Percentiles rank a stretch among this genome's conserved stretches.
These are phyloP conservation scores for Venturia oleaginea DNA, from an alignment of 2,329 filamentous ascomycete genomes.

Conservation along the genomic window DNA sequence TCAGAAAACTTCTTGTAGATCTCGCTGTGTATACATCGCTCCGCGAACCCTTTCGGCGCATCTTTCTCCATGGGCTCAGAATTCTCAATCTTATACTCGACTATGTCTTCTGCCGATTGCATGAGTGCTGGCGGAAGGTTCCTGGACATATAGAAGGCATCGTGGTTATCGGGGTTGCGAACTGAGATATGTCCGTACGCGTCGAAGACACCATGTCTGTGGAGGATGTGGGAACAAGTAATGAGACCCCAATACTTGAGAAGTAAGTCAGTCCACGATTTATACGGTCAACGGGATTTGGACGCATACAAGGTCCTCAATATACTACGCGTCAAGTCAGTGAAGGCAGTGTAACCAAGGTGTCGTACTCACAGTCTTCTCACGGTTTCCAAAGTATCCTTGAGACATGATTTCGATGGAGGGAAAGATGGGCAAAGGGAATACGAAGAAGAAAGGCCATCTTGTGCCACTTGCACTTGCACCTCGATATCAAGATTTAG, in stretches of 20 bases:
- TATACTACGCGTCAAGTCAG: background rate
- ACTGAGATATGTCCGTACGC: conserved; percentile 28
- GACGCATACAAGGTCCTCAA: background rate
- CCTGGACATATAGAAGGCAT: conserved; percentile 37
- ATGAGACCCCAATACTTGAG: conserved; percentile 19
- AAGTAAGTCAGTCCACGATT: background rate
- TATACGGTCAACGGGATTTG: background rate
- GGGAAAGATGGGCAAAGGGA: background rate
- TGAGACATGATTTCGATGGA: conserved; percentile 13
- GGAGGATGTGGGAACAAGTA: conserved; percentile 28
- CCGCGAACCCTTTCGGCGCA: conserved; percentile 25
- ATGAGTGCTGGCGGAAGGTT: conserved; percentile 37
- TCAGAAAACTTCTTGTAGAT: conserved; percentile 37
- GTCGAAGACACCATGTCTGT: conserved; percentile 25
- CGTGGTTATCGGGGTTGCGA: conserved; percentile 25
- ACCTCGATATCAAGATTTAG: background rate
- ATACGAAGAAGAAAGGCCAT: background rate
- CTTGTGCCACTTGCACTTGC: background rate
- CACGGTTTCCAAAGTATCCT: conserved; percentile 29
- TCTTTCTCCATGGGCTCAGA: conserved; percentile 28
- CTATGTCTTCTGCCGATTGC: conserved; percentile 31
- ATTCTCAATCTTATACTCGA: conserved; percentile 36
- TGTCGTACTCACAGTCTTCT: conserved; percentile 21
- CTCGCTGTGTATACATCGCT: conserved; percentile 37
- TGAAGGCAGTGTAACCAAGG: conserved; percentile 20